Base-by-base conservation (phyloP, 2,329 filamentous ascomycete genomes). In the Calonectria hawksworthii region DNA sequence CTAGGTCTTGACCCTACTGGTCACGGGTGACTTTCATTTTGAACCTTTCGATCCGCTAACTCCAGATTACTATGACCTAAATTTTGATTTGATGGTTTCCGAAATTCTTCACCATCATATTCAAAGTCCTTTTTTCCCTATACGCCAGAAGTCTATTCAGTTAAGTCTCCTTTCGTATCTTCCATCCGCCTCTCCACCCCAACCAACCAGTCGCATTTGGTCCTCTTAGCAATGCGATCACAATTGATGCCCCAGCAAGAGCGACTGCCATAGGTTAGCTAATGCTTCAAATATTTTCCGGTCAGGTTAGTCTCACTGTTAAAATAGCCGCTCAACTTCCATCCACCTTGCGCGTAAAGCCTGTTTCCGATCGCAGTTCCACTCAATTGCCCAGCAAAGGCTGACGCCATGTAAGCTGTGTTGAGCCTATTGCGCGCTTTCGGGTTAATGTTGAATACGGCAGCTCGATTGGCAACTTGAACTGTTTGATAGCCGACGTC, bases 341-440 rank as follows among this genome's bases (percentile, higher is more conserved):
- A 91, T 0, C 89, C 89, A 1, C 89, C 89, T 36, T 85, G 79
- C 0, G 89, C 88, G 71, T 89, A 91, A 3, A 91, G 80, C n/a
- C 86, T 83, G 75, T 90, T 91, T 0, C 91, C 90, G 3, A 91
- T 90, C 1, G 90, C 88, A 0, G 92, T 93, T 0, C 94, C 94
- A 2, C 92, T 93, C 63, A 97, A 79, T 85, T 97, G 95, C 0
- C 95, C 95, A 34, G 90, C 92, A 80, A 96, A 96, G 0, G 91
- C 92, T 9, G 89, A 89, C 0, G 96, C 89, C 95, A 96, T 97
- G 80, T 95, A 97, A 1, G 92, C 94, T 0, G 94, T 96, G 81
- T 97, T 97, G 32, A 96, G 90, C 5, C 95, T 85, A 83, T 96
- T 97, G 4, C 94, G 86, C 0, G 93, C 92, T 74, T 91, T 92